Evolutionary conservation across 768 basidiomycete genomes (phyloP).

Genomic region (Psilocybe tampanensis): DNA sequence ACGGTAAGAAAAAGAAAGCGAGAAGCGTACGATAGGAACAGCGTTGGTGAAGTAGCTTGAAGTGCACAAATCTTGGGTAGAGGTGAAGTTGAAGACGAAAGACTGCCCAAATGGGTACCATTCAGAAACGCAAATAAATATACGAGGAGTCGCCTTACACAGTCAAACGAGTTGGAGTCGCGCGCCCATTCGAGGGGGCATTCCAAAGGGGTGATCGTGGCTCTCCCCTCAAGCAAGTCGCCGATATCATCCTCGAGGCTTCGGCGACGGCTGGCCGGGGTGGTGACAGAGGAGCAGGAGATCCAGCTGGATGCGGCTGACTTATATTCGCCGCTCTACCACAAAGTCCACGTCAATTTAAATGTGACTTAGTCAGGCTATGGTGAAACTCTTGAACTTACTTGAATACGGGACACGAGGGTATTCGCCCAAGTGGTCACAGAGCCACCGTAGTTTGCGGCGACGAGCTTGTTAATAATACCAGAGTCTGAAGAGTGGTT

Average conservation of each 20-base stretch:
- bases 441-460: constrained; percentile 34
- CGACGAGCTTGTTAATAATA: constrained; percentile 37
- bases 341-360: no score
- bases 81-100: constrained; percentile 41
- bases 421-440: constrained; percentile 40
- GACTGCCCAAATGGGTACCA: constrained; percentile 28
- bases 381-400: no score
- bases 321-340: constrained; percentile 34
- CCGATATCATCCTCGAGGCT: constrained; percentile 34
- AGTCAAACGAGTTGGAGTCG: constrained; percentile 46
- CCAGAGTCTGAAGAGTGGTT: constrained; percentile 30
- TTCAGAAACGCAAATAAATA: background rate
- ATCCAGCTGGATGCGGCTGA: constrained; percentile 36
- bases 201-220: constrained; percentile 39
- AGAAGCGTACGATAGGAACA: background rate
- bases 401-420: constrained; percentile 36
- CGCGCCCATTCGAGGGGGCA: constrained; percentile 50
- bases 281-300: constrained; percentile 38
- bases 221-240: constrained; percentile 18
- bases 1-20: background rate
- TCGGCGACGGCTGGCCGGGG: constrained; percentile 23
- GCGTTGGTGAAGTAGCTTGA: constrained; percentile 35
- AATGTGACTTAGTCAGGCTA: no score
- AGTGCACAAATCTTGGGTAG: constrained; percentile 46
- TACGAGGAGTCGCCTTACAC: constrained; percentile 30